These are phyloP conservation scores for Tephrocybe sp. DNA, from an alignment of 768 basidiomycete species.

Conservation along the genomic window DNA sequence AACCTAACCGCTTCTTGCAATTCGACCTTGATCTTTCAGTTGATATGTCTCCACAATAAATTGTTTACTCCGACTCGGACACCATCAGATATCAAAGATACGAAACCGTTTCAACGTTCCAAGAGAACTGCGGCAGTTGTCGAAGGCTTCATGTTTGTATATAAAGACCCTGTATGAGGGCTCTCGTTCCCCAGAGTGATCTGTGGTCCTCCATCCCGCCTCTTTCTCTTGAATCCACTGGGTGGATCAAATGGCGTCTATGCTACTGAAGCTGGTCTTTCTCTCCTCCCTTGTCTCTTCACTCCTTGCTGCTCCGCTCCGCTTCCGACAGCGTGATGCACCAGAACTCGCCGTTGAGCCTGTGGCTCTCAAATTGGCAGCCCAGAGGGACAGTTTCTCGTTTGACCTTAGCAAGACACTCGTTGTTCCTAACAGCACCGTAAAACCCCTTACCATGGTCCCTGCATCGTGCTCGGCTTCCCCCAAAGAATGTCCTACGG, in stretches of 20 bases:
- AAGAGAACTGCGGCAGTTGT: not conserved
- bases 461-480: slow-evolving; percentile 16
- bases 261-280: slow-evolving; percentile 19
- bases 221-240: slow-evolving; percentile 13
- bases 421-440: slow-evolving; percentile 10
- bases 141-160: not conserved
- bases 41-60: too few species aligned
- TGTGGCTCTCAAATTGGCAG: slow-evolving; percentile 9
- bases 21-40: too few species aligned
- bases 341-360: slow-evolving; percentile 3
- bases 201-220: slow-evolving; percentile 18
- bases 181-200: slow-evolving; percentile 13
- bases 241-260: slow-evolving; percentile 17
- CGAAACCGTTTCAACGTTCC: not conserved
- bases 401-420: slow-evolving; percentile 19
- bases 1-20: too few species aligned
- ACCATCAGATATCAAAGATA: slow-evolving; percentile 6
- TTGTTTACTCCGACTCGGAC: not conserved
- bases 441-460: slow-evolving; percentile 9
- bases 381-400: slow-evolving; percentile 18
- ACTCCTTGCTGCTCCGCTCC: slow-evolving; percentile 15
- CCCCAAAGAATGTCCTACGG: slow-evolving; percentile 18
- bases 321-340: slow-evolving; percentile 6
- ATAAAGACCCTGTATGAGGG: not conserved
- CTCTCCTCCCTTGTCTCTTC: slow-evolving; percentile 5